phyloP scores from a whole-genome alignment of 164 flowering plant genomes.

The Magnolia changhungtana region DNA sequence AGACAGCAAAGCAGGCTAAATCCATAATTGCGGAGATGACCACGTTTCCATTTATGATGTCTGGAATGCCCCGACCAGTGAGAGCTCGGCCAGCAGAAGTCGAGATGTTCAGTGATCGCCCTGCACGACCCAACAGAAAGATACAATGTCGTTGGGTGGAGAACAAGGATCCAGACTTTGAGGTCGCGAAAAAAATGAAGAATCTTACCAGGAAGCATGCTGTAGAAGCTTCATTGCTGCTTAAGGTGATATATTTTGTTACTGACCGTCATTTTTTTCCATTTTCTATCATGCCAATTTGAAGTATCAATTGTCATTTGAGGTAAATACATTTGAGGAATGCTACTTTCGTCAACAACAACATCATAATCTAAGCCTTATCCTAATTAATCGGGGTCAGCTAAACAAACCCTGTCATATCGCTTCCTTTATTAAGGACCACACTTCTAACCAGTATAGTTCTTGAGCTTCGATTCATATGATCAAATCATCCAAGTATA shows the following conservation, averaged over 20 bases:
- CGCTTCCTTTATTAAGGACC: too few relatives aligned
- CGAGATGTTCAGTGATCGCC: conserved; percentile 69
- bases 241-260: conserved; percentile 36
- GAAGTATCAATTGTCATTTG: background rate
- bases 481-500: too few relatives aligned
- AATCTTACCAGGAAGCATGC: conserved; percentile 35
- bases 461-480: too few relatives aligned
- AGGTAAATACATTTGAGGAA: background rate
- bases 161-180: conserved; percentile 56
- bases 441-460: too few relatives aligned
- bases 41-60: conserved; percentile 60
- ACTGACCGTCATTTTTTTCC: background rate
- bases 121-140: conserved; percentile 51
- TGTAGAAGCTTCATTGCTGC: conserved; percentile 45
- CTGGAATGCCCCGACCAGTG: conserved; percentile 88
- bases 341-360: too few relatives aligned
- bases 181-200: conserved; percentile 50
- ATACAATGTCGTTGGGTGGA: conserved; percentile 54
- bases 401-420: too few relatives aligned
- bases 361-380: too few relatives aligned
- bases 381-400: too few relatives aligned
- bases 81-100: conserved; percentile 50
- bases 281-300: background rate
- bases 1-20: conserved; percentile 35
- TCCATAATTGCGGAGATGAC: conserved; percentile 23